Conservation (phyloP, 2,329 filamentous ascomycete genomes). For the Gaeumannomyces tritici region DNA sequence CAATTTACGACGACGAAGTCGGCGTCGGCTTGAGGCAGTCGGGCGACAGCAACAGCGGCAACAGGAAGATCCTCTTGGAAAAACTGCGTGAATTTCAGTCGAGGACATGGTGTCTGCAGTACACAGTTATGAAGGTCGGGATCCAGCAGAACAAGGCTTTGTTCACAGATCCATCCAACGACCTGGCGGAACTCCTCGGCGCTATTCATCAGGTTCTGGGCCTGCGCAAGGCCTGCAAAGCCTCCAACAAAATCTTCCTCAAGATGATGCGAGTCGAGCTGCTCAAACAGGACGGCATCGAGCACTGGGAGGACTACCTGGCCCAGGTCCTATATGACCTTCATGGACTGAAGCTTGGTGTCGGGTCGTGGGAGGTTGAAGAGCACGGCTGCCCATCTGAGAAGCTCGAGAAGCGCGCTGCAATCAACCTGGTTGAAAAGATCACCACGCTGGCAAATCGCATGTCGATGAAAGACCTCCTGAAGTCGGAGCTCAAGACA, state of each 20-base stretch:
- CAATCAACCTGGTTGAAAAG: constrained; percentile 73
- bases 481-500: constrained; percentile 81
- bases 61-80: constrained; percentile 28
- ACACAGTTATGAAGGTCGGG: constrained; percentile 67
- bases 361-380: constrained; percentile 53
- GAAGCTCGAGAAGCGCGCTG: constrained; percentile 69
- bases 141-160: constrained; percentile 55
- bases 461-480: constrained; percentile 81
- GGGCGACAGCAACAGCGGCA: neutral
- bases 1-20: constrained; percentile 79
- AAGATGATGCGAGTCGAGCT: constrained; percentile 84
- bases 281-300: constrained; percentile 62
- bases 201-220: constrained; percentile 79
- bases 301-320: constrained; percentile 79
- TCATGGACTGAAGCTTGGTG: constrained; percentile 68
- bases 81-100: constrained; percentile 82
- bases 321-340: constrained; percentile 78
- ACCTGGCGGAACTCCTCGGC: constrained; percentile 70
- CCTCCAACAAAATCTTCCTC: constrained; percentile 77
- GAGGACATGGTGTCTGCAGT: constrained; percentile 80
- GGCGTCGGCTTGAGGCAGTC: constrained; percentile 58
- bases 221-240: constrained; percentile 74
- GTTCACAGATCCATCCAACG: constrained; percentile 59
- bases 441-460: constrained; percentile 72
- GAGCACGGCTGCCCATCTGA: constrained; percentile 77